phyloP scores from a whole-genome alignment of 257 asterid species.

The Verbena officinalis region DNA sequence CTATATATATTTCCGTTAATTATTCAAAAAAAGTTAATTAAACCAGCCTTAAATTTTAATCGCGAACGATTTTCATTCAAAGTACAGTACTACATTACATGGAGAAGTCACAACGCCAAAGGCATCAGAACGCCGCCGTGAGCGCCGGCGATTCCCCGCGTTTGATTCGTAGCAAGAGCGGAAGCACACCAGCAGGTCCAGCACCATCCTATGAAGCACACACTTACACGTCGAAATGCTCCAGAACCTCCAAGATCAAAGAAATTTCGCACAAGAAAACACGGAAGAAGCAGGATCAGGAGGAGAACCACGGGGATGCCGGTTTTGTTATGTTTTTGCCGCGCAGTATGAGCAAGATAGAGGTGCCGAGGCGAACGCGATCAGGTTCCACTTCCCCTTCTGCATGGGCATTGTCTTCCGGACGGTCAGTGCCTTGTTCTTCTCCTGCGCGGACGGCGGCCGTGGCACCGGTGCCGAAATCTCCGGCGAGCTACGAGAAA shows the following conservation, averaged over 20 bases:
- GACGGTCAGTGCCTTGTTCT: constrained; percentile 40
- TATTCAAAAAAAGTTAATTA: not conserved
- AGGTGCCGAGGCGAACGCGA: constrained; percentile 47
- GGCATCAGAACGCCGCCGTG: constrained; percentile 25
- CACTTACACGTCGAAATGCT: not conserved
- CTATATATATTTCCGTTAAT: not conserved
- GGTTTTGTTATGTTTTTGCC: constrained; percentile 39
- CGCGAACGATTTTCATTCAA: not conserved
- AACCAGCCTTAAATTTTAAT: not conserved
- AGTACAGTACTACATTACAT: constrained; percentile 31
- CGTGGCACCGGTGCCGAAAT: constrained; percentile 33
- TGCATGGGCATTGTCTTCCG: constrained; percentile 87
- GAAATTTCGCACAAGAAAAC: constrained; percentile 16
- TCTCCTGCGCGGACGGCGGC: constrained; percentile 32
- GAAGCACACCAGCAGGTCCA: constrained; percentile 17
- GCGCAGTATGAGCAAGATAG: constrained; percentile 38
- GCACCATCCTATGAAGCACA: not conserved
- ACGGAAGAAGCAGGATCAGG: constrained; percentile 35
- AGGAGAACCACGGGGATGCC: constrained; percentile 24
- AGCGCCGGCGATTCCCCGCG: constrained; percentile 20
- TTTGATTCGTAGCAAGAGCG: constrained; percentile 39
- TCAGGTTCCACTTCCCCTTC: constrained; percentile 67
- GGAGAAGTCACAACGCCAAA: constrained; percentile 35
- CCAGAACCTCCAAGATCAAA: constrained; percentile 22
- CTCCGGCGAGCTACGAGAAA: constrained; percentile 37